phyloP scores from a whole-genome alignment of 768 basidiomycete genomes.

The Amanita muscaria region DNA sequence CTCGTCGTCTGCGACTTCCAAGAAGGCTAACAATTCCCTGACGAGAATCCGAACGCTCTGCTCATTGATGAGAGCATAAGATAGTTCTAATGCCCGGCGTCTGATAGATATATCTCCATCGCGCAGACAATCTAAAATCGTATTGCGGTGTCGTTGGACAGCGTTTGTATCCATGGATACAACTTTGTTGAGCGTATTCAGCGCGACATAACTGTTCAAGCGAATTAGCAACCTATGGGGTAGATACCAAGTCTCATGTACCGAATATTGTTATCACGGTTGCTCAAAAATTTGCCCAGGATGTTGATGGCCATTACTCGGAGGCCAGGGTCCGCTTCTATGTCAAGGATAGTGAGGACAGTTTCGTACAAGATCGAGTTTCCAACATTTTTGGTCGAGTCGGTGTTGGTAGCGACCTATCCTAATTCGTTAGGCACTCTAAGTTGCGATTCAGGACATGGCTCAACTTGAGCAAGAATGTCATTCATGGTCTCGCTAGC shows the following conservation, averaged over 20 bases:
- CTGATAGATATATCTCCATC: constrained; percentile 99
- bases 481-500: constrained; percentile 98
- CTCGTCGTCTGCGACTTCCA: constrained; percentile 97
- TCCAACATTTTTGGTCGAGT: constrained; percentile 95
- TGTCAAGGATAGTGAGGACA: constrained; percentile 91
- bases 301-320: constrained; percentile 99
- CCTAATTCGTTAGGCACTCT: neutral
- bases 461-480: constrained; percentile 63
- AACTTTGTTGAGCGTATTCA: constrained; percentile 97
- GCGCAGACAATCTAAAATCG: constrained; percentile 97
- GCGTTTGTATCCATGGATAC: constrained; percentile 97
- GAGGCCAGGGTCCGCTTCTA: constrained; percentile 91
- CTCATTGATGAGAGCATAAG: constrained; percentile 95
- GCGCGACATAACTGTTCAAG: constrained; percentile 95
- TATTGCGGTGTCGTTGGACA: constrained; percentile 95
- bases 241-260: constrained; percentile 26
- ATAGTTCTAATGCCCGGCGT: constrained; percentile 90
- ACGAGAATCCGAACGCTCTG: constrained; percentile 87
- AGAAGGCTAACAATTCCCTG: constrained; percentile 88
- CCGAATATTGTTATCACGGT: constrained; percentile 98
- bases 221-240: too few relatives aligned
- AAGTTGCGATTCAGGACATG: neutral
- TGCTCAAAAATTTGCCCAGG: constrained; percentile 94
- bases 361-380: constrained; percentile 98
- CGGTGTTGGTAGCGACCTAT: constrained; percentile 98